A percentile compares a stretch with the other conserved stretches of the same genome.
These are phyloP conservation scores for Saccharomycopsis sp. DNA, from an alignment of 805 yeast species.

Conservation along the genomic window DNA sequence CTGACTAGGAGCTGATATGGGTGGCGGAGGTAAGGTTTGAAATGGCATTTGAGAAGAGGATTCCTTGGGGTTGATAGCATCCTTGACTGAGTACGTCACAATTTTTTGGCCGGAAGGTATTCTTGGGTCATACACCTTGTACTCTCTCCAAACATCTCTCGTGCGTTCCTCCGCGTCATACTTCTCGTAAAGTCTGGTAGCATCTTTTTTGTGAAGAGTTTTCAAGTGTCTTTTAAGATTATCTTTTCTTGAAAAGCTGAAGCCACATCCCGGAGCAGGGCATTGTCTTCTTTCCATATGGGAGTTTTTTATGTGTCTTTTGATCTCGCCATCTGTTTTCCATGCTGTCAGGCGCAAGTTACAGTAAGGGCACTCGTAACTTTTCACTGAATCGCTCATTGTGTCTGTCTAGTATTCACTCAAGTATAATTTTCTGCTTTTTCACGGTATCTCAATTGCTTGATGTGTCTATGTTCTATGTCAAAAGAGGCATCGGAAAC, in stretches of 20 bases:
- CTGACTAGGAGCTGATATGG: not conserved
- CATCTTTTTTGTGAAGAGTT: not conserved
- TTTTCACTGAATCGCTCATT: not conserved
- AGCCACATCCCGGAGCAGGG: not conserved
- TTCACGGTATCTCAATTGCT: no score
- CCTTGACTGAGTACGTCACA: not conserved
- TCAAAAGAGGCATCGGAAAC: not conserved
- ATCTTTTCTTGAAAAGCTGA: slow-evolving; percentile 2
- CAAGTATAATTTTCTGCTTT: not conserved
- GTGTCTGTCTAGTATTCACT: not conserved
- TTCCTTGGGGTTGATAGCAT: not conserved
- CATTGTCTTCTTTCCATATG: not conserved
- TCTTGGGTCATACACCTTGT: not conserved
- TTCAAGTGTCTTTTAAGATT: slow-evolving; percentile 4
- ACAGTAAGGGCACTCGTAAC: not conserved
- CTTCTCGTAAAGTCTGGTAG: not conserved
- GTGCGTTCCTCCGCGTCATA: not conserved
- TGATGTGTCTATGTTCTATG: no score
- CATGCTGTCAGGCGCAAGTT: not conserved
- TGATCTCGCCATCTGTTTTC: slow-evolving; percentile 2
- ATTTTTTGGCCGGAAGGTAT: not conserved
- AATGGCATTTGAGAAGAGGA: no score
- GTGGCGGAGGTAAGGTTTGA: not conserved
- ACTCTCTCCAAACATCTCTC: not conserved
- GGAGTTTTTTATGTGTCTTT: slow-evolving; percentile 2